phyloP scores from a whole-genome alignment of 1,284 basidiomycete genomes.

The Schizophyllum commune region DNA sequence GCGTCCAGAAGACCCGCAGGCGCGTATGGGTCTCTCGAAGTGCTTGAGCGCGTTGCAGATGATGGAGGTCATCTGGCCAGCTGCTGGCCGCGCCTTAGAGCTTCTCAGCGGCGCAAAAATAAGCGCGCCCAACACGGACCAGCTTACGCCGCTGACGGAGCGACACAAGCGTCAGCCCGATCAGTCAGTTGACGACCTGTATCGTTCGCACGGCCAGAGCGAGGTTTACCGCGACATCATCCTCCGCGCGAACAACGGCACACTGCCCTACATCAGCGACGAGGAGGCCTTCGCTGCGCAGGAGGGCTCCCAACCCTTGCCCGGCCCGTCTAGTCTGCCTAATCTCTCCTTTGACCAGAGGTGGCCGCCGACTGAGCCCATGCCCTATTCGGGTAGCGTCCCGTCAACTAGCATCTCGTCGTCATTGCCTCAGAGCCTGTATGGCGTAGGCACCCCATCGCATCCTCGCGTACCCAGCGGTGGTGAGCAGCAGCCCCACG shows the following conservation, averaged over 20 bases:
- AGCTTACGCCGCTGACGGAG: constrained; percentile 14
- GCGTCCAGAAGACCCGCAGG: constrained; percentile 61
- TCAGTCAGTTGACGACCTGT: constrained; percentile 16
- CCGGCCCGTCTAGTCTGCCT: neutral
- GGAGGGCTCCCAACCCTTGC: neutral
- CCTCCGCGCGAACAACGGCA: constrained; percentile 9
- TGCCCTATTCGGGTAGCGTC: neutral
- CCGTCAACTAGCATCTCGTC: neutral
- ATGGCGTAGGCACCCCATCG: neutral
- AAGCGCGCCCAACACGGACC: constrained; percentile 24
- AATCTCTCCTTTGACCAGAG: neutral
- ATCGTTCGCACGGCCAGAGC: constrained; percentile 1
- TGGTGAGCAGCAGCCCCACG: neutral
- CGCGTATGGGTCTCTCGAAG: constrained; percentile 51
- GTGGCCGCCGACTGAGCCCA: neutral
- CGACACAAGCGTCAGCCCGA: constrained; percentile 33
- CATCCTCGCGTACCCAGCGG: neutral
- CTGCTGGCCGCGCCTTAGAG: constrained; percentile 66
- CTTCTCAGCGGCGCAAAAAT: constrained; percentile 62
- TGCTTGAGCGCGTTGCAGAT: constrained; percentile 63
- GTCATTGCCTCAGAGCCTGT: neutral
- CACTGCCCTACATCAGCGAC: constrained; percentile 4
- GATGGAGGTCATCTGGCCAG: constrained; percentile 74
- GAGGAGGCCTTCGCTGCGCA: neutral
- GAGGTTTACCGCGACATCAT: neutral